Conservation (phyloP, 441 rosid genomes). For the Geranium incanum region DNA sequence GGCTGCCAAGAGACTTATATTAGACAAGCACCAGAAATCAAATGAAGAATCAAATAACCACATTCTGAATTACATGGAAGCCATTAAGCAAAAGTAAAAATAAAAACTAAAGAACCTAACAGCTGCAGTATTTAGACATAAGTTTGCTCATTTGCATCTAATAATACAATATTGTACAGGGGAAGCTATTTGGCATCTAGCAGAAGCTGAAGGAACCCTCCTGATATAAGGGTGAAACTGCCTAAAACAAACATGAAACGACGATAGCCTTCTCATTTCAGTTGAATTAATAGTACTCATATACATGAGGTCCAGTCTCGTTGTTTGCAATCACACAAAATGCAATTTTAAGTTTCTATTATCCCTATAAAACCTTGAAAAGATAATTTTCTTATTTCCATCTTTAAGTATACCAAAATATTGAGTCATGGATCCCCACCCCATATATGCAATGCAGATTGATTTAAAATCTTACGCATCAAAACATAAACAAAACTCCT, state of each 20-base stretch:
- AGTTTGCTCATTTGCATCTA: neutral
- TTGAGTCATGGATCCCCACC: too few species aligned
- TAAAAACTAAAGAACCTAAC: neutral
- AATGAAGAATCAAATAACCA: neutral
- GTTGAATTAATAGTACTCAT: neutral
- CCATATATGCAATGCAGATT: too few species aligned
- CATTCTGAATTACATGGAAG: slow-evolving; percentile 4
- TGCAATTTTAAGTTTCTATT: neutral
- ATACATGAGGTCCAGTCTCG: neutral
- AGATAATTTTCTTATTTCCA: neutral
- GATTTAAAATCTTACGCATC: too few species aligned
- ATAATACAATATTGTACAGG: neutral
- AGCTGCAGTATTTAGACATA: neutral
- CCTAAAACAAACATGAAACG: neutral
- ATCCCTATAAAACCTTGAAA: neutral
- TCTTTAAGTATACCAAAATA: too few species aligned
- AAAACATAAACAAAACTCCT: neutral
- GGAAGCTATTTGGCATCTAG: neutral
- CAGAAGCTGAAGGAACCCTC: neutral
- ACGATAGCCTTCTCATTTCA: neutral
- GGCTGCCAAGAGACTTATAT: slow-evolving; percentile 58
- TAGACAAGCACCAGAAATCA: slow-evolving; percentile 10
- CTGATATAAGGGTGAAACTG: neutral
- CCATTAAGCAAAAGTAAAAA: neutral
- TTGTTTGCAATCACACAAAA: neutral